Conservation (phyloP, 1,139 yeast genomes). For the Diutina ranongensis region DNA sequence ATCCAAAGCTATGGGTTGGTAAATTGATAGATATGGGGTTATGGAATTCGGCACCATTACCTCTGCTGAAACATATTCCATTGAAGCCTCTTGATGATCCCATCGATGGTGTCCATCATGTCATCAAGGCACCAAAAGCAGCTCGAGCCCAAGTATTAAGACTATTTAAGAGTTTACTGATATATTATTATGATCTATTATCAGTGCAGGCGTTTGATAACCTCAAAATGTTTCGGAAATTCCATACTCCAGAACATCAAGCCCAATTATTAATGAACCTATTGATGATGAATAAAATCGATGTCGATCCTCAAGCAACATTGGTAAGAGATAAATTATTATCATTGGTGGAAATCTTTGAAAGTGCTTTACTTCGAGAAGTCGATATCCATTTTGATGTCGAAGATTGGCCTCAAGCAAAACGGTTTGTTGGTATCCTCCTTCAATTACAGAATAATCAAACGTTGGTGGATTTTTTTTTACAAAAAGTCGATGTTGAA, state of each 20-base stretch:
- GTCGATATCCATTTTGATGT: slow-evolving; percentile 50
- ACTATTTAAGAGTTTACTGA: slow-evolving; percentile 30
- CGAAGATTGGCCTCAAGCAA: slow-evolving; percentile 31
- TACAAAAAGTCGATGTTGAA: slow-evolving; percentile 34
- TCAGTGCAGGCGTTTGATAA: slow-evolving; percentile 36
- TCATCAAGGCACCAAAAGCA: slow-evolving; percentile 26
- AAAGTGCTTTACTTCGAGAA: slow-evolving; percentile 61
- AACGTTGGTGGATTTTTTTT: slow-evolving; percentile 33
- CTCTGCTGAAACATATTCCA: slow-evolving; percentile 7
- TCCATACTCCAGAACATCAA: slow-evolving; percentile 38
- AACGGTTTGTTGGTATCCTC: slow-evolving; percentile 24
- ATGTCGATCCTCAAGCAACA: slow-evolving; percentile 13
- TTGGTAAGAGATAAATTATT: slow-evolving; percentile 36
- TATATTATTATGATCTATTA: slow-evolving; percentile 36
- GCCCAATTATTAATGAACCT: slow-evolving; percentile 31
- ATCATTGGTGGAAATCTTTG: slow-evolving; percentile 59
- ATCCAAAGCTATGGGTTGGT: slow-evolving; percentile 39
- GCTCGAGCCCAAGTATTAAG: slow-evolving; percentile 34
- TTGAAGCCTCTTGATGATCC: slow-evolving; percentile 16
- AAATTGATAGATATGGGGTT: slow-evolving; percentile 37
- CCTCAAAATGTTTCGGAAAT: slow-evolving; percentile 35
- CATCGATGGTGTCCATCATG: slow-evolving; percentile 26
- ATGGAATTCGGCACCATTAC: slow-evolving; percentile 24
- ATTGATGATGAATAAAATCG: slow-evolving; percentile 27
- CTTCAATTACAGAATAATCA: slow-evolving; percentile 30